Percentiles rank a stretch among this genome's conserved stretches.
Evolutionary conservation across 2,329 filamentous ascomycete genomes (phyloP).

Genomic region (Botrytis byssoidea): DNA sequence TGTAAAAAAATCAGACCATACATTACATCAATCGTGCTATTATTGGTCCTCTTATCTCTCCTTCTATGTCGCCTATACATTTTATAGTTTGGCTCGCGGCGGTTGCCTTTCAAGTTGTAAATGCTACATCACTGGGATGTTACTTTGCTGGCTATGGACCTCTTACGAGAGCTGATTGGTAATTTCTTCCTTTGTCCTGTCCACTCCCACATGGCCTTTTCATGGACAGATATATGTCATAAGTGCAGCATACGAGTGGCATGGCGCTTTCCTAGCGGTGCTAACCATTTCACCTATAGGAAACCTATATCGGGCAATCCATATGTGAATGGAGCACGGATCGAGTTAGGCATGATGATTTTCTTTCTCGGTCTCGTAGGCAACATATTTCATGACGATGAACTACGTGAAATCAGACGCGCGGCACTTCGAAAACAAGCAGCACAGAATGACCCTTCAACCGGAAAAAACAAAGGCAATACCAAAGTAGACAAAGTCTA

Average conservation of each 20-base stretch:
- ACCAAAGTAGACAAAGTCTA: constrained; percentile 73
- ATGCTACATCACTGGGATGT: constrained; percentile 72
- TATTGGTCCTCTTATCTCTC: constrained; percentile 76
- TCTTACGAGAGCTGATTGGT: constrained; percentile 55
- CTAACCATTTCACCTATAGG: background rate
- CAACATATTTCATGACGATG: constrained; percentile 89
- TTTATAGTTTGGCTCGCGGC: constrained; percentile 63
- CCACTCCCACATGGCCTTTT: background rate
- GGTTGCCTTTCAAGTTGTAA: constrained; percentile 73
- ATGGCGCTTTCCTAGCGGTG: background rate
- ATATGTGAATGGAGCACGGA: constrained; percentile 42
- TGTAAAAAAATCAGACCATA: constrained; percentile 52
- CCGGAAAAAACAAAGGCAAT: constrained; percentile 33
- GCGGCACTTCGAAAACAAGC: constrained; percentile 61
- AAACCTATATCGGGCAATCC: constrained; percentile 35
- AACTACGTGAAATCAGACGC: constrained; percentile 81
- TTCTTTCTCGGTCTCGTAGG: constrained; percentile 74
- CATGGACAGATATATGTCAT: background rate
- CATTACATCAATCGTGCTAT: constrained; percentile 93
- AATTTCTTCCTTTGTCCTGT: constrained; percentile 25
- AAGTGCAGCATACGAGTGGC: background rate
- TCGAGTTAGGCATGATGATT: constrained; percentile 65
- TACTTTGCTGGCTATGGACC: constrained; percentile 83
- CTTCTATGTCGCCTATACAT: constrained; percentile 91
- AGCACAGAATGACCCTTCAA: constrained; percentile 37